phyloP scores from a whole-genome alignment of 1,139 yeast genomes.

The Lizanozyma gosingica region DNA sequence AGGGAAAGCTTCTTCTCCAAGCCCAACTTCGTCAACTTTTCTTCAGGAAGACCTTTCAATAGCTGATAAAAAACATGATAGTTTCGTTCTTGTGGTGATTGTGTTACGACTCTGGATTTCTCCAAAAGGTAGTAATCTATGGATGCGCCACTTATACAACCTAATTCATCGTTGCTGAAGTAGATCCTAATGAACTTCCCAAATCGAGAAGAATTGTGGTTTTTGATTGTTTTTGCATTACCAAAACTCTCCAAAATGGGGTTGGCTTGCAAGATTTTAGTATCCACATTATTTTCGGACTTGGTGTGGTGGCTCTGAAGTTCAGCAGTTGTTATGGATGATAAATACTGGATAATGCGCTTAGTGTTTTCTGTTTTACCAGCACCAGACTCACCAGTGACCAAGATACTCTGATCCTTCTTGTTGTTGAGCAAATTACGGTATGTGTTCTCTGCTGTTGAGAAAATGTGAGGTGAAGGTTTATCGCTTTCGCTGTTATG shows the following conservation, averaged over 20 bases:
- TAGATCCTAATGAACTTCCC: conserved; percentile 92
- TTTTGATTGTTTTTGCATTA: conserved; percentile 91
- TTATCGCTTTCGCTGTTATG: conserved; percentile 35
- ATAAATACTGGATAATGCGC: conserved; percentile 84
- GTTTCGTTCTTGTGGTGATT: conserved; percentile 69
- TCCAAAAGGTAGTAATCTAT: conserved; percentile 93
- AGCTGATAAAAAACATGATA: conserved; percentile 91
- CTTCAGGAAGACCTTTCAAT: conserved; percentile 53
- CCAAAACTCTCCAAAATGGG: conserved; percentile 96
- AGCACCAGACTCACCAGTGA: conserved; percentile 98
- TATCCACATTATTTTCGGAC: conserved; percentile 45
- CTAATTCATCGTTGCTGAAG: conserved; percentile 41
- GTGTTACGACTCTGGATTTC: conserved; percentile 87
- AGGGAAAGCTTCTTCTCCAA: conserved; percentile 34
- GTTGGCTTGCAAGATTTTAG: conserved; percentile 84
- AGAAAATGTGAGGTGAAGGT: conserved; percentile 80
- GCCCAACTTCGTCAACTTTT: conserved; percentile 39
- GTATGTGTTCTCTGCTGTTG: conserved; percentile 83
- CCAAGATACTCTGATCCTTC: conserved; percentile 82
- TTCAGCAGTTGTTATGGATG: conserved; percentile 48
- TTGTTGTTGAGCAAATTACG: conserved; percentile 61
- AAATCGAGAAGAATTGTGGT: conserved; percentile 91
- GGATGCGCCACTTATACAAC: conserved; percentile 76
- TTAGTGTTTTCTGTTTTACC: conserved; percentile 98
- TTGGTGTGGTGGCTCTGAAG: conserved; percentile 10